Evolutionary conservation across 192 early-diverging fungal species (phyloP).

Genomic region (Phlyctochytrium arcticum): DNA sequence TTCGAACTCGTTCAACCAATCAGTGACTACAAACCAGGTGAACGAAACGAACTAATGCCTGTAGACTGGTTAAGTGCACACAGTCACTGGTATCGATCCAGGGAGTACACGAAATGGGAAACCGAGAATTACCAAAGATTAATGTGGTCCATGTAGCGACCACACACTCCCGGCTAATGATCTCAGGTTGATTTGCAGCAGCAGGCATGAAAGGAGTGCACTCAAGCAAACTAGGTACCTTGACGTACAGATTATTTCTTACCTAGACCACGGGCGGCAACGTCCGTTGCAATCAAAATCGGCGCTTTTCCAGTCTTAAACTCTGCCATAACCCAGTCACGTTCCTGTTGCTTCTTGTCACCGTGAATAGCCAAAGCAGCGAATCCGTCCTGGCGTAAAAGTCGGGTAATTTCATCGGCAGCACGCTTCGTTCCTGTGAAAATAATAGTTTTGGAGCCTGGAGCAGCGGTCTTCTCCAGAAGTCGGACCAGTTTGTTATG

Average conservation of each 20-base stretch:
- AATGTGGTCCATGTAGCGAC: background rate
- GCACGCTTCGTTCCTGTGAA: constrained; percentile 52
- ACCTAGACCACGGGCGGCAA: constrained; percentile 94
- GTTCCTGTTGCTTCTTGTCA: constrained; percentile 90
- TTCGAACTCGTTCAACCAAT: too few relatives aligned
- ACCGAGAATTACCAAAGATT: background rate
- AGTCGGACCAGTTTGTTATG: constrained; percentile 57
- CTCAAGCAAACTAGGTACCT: constrained; percentile 5
- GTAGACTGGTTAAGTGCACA: too few relatives aligned
- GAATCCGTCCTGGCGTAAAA: constrained; percentile 85
- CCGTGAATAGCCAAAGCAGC: constrained; percentile 93
- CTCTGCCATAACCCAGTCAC: constrained; percentile 91
- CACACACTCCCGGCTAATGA: background rate
- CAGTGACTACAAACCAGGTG: too few relatives aligned
- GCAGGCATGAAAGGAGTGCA: background rate
- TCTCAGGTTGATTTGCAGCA: background rate
- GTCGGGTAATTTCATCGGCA: constrained; percentile 77
- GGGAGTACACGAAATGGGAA: too few relatives aligned
- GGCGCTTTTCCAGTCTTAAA: constrained; percentile 83
- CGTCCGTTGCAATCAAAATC: constrained; percentile 95
- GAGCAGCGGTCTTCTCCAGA: constrained; percentile 36
- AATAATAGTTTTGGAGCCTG: constrained; percentile 42
- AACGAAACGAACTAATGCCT: too few relatives aligned
- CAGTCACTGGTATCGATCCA: too few relatives aligned
- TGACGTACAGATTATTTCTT: constrained; percentile 41